phyloP scores from a whole-genome alignment of 305 asterid species.

The Salvia sclarea region DNA sequence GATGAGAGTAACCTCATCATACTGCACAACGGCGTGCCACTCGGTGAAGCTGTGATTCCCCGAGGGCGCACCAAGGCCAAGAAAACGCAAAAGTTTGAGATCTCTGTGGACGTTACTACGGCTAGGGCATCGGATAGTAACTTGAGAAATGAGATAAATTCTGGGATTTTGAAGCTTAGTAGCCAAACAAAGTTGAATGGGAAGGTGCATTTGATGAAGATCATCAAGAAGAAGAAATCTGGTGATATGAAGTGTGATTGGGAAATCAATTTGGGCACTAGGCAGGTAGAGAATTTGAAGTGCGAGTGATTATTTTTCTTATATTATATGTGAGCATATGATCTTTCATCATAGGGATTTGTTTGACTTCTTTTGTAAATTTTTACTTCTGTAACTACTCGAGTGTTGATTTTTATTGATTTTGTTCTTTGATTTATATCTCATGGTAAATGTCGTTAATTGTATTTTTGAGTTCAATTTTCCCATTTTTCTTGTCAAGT shows the following conservation, averaged over 20 bases:
- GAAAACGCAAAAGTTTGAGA: slow-evolving; percentile 20
- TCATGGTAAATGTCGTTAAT: too few relatives aligned
- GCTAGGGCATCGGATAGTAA: background rate
- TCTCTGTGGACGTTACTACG: slow-evolving; percentile 19
- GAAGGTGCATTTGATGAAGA: too few relatives aligned
- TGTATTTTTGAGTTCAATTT: too few relatives aligned
- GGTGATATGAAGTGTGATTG: slow-evolving; percentile 34
- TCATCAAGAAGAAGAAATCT: slow-evolving; percentile 37
- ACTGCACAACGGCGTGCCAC: background rate
- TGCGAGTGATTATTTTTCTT: background rate
- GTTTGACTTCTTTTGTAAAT: too few relatives aligned
- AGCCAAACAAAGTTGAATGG: slow-evolving; percentile 28
- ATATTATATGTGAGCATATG: too few relatives aligned
- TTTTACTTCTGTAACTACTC: too few relatives aligned
- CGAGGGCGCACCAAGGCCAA: slow-evolving; percentile 23
- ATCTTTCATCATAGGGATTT: too few relatives aligned
- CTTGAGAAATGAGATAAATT: slow-evolving; percentile 26
- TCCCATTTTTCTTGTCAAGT: too few relatives aligned
- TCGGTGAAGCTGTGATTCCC: slow-evolving; percentile 27
- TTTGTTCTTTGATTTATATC: too few relatives aligned
- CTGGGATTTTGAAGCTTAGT: slow-evolving; percentile 25
- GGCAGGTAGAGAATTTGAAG: slow-evolving; percentile 26
- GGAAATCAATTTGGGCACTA: slow-evolving; percentile 18
- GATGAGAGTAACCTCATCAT: background rate
- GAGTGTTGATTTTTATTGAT: too few relatives aligned